These are phyloP conservation scores for Populus tremula DNA, from an alignment of 345 rosid genomes.

Conservation along the genomic window DNA sequence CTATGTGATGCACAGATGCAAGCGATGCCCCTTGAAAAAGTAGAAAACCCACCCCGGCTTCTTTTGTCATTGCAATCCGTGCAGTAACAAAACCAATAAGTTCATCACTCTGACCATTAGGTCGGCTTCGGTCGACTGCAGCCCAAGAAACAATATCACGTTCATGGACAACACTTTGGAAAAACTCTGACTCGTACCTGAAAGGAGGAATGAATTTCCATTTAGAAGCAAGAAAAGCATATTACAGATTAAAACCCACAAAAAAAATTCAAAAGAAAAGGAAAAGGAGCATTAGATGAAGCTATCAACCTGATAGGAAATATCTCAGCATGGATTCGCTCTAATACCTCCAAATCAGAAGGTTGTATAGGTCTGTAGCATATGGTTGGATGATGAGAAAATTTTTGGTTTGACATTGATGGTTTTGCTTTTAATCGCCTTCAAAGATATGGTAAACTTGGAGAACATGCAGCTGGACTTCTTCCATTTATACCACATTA, in stretches of 20 bases:
- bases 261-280: not conserved
- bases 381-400: slow-evolving; percentile 51
- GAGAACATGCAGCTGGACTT: slow-evolving; percentile 22
- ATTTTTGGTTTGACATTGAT: slow-evolving; percentile 48
- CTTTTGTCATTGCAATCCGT: slow-evolving; percentile 61
- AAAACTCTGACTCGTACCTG: slow-evolving; percentile 94
- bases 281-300: not conserved
- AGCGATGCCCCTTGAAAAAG: slow-evolving; percentile 12
- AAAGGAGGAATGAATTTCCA: slow-evolving; percentile 26
- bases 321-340: slow-evolving; percentile 64
- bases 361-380: slow-evolving; percentile 70
- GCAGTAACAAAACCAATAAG: slow-evolving; percentile 95
- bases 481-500: slow-evolving; percentile 52
- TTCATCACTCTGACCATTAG: slow-evolving; percentile 64
- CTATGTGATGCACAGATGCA: not conserved
- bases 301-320: slow-evolving; percentile 75
- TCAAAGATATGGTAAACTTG: slow-evolving; percentile 32
- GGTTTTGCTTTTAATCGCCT: slow-evolving; percentile 45
- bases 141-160: slow-evolving; percentile 87
- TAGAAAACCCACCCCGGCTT: slow-evolving; percentile 70
- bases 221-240: slow-evolving; percentile 9
- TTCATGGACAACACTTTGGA: slow-evolving; percentile 79
- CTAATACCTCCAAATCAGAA: slow-evolving; percentile 69
- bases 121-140: slow-evolving; percentile 77
- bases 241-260: slow-evolving; percentile 8